Evolutionary conservation across 352 stramenopile genomes (phyloP).

Genomic region (Globisporangium abappressorium): DNA sequence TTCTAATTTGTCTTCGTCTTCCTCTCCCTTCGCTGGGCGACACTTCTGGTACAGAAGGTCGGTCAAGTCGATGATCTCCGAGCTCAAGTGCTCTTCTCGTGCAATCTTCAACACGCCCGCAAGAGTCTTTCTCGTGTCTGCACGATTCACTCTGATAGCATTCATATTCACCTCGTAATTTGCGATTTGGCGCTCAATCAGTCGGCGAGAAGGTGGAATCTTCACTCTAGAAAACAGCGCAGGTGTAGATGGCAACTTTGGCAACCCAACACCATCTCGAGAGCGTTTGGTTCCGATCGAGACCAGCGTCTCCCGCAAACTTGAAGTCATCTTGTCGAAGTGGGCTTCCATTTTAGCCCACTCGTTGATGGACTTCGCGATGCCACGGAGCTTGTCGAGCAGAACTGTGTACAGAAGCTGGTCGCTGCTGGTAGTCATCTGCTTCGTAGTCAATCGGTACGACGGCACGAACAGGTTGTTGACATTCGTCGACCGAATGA

Average conservation of each 20-base stretch:
- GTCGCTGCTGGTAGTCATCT: constrained; percentile 69
- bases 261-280: constrained; percentile 16
- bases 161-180: constrained; percentile 64
- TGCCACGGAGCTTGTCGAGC: constrained; percentile 61
- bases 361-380: constrained; percentile 60
- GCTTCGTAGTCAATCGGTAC: constrained; percentile 61
- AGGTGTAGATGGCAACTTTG: constrained; percentile 32
- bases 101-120: constrained; percentile 56
- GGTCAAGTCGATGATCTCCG: constrained; percentile 50
- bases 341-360: constrained; percentile 74
- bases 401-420: constrained; percentile 72
- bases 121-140: constrained; percentile 46
- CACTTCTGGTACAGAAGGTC: constrained; percentile 58
- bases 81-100: constrained; percentile 52
- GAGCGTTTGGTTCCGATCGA: constrained; percentile 51
- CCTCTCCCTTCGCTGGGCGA: constrained; percentile 41
- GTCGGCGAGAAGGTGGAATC: constrained; percentile 57
- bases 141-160: constrained; percentile 44
- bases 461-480: constrained; percentile 63
- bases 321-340: constrained; percentile 63
- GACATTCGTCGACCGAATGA: constrained; percentile 61
- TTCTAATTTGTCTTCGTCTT: constrained; percentile 21
- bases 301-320: constrained; percentile 39
- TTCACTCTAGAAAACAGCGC: constrained; percentile 52
- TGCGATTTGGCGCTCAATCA: constrained; percentile 68